Base-by-base conservation (phyloP, 805 yeast genomes). In the Phaffomyces antillensis region DNA sequence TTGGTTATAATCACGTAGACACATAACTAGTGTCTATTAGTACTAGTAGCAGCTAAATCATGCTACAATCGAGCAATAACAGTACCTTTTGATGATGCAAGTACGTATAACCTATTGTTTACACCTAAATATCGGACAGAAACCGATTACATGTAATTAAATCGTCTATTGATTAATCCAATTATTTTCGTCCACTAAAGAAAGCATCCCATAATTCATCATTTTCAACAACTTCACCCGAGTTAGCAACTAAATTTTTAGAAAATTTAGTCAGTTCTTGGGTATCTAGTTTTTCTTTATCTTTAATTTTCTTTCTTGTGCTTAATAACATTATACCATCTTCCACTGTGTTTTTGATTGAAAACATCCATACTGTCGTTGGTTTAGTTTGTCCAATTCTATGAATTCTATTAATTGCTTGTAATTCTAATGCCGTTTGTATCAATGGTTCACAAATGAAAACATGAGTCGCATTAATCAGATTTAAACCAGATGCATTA, bases 281-380 rank as follows among this genome's bases (percentile, higher is more conserved):
- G 4, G 83, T 72, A 47, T 79, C 86, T 5, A 79, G 70, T 16
- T 39, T 53, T 38, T 58, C 61, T 39, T 56, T 54, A 33, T 54
- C 56, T 33, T 54, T 64, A 13, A 81, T 52, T 40, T 93, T 66
- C 52, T 77, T 79, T 47, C 76, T 72, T 0, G 89, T 79, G 0
- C 88, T 75, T 43, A 84, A 61, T n/a, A 77, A 64, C 31, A 87
- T 76, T 39, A 93, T 86, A 38, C 87, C 83, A 59, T 91, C 96
- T 62, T 93, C 99, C 15, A 93, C 95, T 0, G 96, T 80, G 36
- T 83, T 81, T 45, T 76, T 77, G 45, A 90, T 83, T 23, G 85
- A 81, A 66, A 91, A 89, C 77, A 85, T 83, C 96, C 98, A 93
- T 2, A 91, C 95, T 1, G 81, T 83, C 0, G 99, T 93, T 15